Evolutionary conservation across 495 filamentous ascomycete species (phyloP), one percentile per base, ranked within the genome.

Genomic region (Penicillium dipodomyicola): DNA sequence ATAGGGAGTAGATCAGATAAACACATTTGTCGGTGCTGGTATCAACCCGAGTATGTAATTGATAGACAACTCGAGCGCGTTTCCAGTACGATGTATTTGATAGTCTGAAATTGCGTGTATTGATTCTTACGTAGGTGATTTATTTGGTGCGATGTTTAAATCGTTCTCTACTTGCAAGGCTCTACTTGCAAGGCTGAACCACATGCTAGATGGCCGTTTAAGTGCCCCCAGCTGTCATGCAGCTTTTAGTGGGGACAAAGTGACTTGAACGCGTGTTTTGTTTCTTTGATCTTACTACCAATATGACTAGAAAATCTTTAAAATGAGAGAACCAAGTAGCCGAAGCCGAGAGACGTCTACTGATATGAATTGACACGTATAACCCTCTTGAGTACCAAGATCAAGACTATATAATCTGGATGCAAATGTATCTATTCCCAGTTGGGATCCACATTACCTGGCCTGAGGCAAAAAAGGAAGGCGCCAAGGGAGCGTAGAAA

Each of bases 231-330:
- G 30, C 23, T 46, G 29, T 35, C 30, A 42, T 20, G 20, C 22
- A 1, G 8, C 33, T 12, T 20, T n/a, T 23, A 19, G 52, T 54
- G 52, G 52, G 11, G 32, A 25, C 30, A 1, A 5, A 47, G 42
- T 54, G 52, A 54, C 52, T 29, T 54, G 19, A 14, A 35, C 29
- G 19, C 22, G 22, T 27, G 9, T 45, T 46, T 47, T 47, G 23
- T 37, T 20, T 47, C 43, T 40, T 37, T 54, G 52, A 54, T 54
- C 52, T 29, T 47, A 7, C 22, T 14, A 0, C 2, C n/a, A 11
- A 17, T 3, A 11, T 5, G 2, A 11, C 3, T 2, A 0, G 9
- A 12, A n/a, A 15, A 10, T 1, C 0, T 2, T 39, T 5, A 17
- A 37, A 20, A 37, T 22, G 5, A 14, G 6, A 32, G 7, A 27